These are phyloP conservation scores for Tolypocladium tundrense DNA, from an alignment of 2,329 filamentous ascomycete species.

Conservation along the genomic window DNA sequence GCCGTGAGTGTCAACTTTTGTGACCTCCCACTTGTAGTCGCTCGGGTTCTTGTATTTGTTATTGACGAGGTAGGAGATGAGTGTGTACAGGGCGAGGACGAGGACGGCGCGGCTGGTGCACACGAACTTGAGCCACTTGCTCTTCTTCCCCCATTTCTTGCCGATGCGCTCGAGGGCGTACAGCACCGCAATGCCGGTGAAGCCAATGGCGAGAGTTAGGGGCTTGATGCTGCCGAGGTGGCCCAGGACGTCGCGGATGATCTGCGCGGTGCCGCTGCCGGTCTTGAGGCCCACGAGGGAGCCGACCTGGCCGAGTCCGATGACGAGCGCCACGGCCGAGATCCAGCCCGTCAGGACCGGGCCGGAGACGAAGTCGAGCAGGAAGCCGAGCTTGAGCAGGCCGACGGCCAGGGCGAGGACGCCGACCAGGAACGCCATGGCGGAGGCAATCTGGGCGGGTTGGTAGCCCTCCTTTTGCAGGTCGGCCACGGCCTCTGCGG, in stretches of 20 bases:
- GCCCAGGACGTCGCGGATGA: conserved; percentile 48
- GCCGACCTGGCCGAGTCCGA: conserved; percentile 54
- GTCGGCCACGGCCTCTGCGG: conserved; percentile 47
- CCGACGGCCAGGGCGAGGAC: conserved; percentile 49
- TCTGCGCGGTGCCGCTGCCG: conserved; percentile 40
- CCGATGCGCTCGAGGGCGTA: conserved; percentile 46
- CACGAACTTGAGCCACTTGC: conserved; percentile 46
- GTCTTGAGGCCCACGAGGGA: conserved; percentile 48
- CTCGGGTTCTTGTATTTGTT: conserved; percentile 31
- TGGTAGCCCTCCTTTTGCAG: conserved; percentile 38
- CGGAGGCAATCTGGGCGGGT: conserved; percentile 46
- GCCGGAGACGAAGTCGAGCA: conserved; percentile 56
- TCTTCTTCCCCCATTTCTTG: conserved; percentile 47
- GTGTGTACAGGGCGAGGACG: conserved; percentile 49
- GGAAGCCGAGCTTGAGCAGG: conserved; percentile 51
- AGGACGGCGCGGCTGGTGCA: conserved; percentile 51
- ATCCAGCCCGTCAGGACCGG: conserved; percentile 57
- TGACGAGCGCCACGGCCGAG: conserved; percentile 54
- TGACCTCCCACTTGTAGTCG: conserved; percentile 41
- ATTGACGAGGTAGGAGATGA: conserved; percentile 54
- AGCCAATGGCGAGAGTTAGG: conserved; percentile 48
- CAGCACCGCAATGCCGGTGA: conserved; percentile 46
- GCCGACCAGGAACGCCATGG: conserved; percentile 53
- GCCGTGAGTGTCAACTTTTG: conserved; percentile 45
- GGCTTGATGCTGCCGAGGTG: conserved; percentile 47